A percentile compares a stretch with the other conserved stretches of the same genome.
phyloP scores from a whole-genome alignment of 768 basidiomycete genomes.

The Tricholoma flavovirens region DNA sequence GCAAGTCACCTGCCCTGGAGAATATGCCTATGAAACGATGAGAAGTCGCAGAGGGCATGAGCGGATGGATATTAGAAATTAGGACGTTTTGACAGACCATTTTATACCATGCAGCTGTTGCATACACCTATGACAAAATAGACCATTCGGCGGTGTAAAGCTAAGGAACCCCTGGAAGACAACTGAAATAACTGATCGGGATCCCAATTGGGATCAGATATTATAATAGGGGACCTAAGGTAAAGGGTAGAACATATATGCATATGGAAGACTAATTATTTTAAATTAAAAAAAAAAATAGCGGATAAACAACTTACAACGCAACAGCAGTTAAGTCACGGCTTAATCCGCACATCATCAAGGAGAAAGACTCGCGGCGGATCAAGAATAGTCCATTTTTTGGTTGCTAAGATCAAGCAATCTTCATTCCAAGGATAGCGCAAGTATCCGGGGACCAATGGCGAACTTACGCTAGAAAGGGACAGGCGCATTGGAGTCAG shows the following conservation, averaged over 20 bases:
- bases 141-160: background rate
- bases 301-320: background rate
- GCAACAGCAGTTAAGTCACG: background rate
- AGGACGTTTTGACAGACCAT: background rate
- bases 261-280: too few relatives aligned
- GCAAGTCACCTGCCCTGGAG: conserved; percentile 28
- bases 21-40: conserved; percentile 14
- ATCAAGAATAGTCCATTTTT: background rate
- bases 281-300: background rate
- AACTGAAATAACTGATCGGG: background rate
- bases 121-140: background rate
- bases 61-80: background rate
- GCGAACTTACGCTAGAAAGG: background rate
- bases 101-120: background rate
- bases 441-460: background rate
- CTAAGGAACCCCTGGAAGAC: background rate
- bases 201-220: background rate
- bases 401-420: background rate
- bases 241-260: too few relatives aligned
- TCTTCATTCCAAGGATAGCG: background rate
- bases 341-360: background rate
- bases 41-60: conserved; percentile 10
- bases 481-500: background rate
- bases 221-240: background rate
- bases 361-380: background rate